A percentile compares a stretch with the other conserved stretches of the same genome.
Evolutionary conservation across 2,329 filamentous ascomycete genomes (phyloP).

Genomic region (Aureobasidium lini): DNA sequence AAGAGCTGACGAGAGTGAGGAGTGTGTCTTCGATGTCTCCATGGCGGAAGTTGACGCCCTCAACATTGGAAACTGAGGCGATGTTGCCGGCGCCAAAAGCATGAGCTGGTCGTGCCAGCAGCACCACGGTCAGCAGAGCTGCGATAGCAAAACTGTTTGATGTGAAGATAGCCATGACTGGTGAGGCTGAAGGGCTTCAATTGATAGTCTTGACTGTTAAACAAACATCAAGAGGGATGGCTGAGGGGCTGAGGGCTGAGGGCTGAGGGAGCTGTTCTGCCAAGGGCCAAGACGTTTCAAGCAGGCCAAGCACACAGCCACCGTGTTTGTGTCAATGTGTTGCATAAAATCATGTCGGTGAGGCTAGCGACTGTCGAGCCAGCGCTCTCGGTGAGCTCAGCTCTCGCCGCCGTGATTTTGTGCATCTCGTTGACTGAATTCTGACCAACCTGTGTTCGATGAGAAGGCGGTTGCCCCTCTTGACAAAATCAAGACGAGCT

Average conservation of each 20-base stretch:
- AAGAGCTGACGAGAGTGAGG: constrained; percentile 14
- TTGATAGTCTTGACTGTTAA: neutral
- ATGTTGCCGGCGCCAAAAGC: constrained; percentile 45
- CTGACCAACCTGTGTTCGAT: neutral
- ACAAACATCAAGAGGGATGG: too few relatives aligned
- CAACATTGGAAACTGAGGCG: constrained; percentile 34
- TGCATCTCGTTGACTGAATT: neutral
- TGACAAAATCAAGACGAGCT: neutral
- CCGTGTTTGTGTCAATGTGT: neutral
- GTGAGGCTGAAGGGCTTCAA: neutral
- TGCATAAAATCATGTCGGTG: neutral
- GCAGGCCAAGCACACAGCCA: constrained; percentile 1
- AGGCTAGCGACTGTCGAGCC: neutral
- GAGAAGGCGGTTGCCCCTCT: neutral
- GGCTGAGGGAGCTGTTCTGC: neutral
- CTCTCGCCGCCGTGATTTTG: neutral
- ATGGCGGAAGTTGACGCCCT: constrained; percentile 47
- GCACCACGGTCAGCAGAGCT: constrained; percentile 15
- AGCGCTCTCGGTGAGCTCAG: neutral
- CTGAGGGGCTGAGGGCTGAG: neutral
- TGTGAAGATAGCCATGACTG: constrained; percentile 4
- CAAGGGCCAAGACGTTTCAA: constrained; percentile 8
- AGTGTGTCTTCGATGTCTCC: constrained; percentile 47
- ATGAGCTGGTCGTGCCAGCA: constrained; percentile 22
- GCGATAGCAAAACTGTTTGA: neutral